Evolutionary conservation across 371 early-diverging fungal genomes (phyloP), one percentile per base, ranked within the genome.

Genomic region (Rhizopus stolonifer): DNA sequence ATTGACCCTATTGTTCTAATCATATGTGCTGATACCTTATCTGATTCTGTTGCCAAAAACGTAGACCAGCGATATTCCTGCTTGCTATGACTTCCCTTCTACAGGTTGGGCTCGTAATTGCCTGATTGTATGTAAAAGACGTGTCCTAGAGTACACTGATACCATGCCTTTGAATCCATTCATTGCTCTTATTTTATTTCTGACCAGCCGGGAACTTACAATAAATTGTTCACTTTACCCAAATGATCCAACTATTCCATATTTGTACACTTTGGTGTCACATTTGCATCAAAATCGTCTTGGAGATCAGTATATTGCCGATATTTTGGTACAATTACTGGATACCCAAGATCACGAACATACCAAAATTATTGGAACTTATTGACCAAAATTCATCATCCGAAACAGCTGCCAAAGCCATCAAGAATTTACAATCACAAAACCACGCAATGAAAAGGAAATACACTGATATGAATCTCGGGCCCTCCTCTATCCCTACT

Each of bases 171-270:
- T 58, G 25, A 14, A 58, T 48, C 52, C 52, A 40, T 58, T 40
- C 39, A 31, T 52, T 19, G 58, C 58, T 51, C 52, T 58, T 58
- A 15, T 1, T 43, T 56, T 56, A 49, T 49, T 49, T 44, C 21
- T 49, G 26, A 47, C 46, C 22, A 58, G 49, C 49, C 38, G 36
- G 34, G 48, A 14, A 19, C 14, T 48, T 44, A 48, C 48, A 19
- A 47, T 25, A 43, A 58, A 58, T 34, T 9, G 18, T 49, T 19
- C 22, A 43, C 49, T 58, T 52, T 58, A 26, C 49, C 49, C 40
- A 52, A 49, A 52, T 58, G 53, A 58, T 52, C 53, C 52, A 52
- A 58, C 34, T 19, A 58, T 58, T 17, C 59, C 52, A 49, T 58
- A 36, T n/a, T 36, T 3, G 5, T 58, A 58, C 52, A 40, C 58